Conservation (phyloP, 768 basidiomycete genomes). For the Tricholoma bakamatsutake region DNA sequence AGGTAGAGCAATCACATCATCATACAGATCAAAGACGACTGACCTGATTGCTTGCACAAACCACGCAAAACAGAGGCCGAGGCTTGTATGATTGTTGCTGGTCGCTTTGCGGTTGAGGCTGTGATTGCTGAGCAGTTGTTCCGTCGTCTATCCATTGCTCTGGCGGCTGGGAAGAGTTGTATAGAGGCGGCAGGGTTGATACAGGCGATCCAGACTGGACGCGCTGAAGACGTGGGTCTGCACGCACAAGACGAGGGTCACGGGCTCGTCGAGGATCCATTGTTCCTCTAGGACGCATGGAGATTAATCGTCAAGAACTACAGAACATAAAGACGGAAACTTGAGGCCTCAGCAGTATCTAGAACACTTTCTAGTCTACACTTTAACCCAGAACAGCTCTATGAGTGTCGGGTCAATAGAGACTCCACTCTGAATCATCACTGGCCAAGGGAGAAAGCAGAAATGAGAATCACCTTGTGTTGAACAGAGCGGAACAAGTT, state of each 20-base stretch:
- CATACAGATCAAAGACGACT: constrained; percentile 19
- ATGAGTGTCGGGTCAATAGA: constrained; percentile 55
- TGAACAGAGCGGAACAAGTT: too few species aligned
- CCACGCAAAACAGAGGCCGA: constrained; percentile 90
- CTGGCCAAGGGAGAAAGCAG: constrained; percentile 8
- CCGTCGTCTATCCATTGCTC: constrained; percentile 24
- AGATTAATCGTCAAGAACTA: constrained; percentile 7
- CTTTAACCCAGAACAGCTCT: constrained; percentile 47
- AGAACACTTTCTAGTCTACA: constrained; percentile 76
- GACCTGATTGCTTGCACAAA: constrained; percentile 99
- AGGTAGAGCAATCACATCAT: constrained; percentile 10
- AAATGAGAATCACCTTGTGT: constrained; percentile 3
- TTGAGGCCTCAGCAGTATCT: constrained; percentile 83
- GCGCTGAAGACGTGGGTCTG: constrained; percentile 59
- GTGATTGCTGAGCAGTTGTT: constrained; percentile 6
- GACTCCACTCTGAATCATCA: constrained; percentile 97
- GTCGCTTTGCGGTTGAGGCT: constrained; percentile 1
- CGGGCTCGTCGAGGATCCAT: constrained; percentile 83
- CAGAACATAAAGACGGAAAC: neutral
- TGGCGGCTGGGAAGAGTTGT: constrained; percentile 14
- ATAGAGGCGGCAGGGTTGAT: constrained; percentile 24
- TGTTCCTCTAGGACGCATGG: neutral
- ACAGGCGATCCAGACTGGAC: constrained; percentile 34
- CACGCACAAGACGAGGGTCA: constrained; percentile 73
- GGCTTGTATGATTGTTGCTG: constrained; percentile 41